Evolutionary conservation across 345 rosid genomes (phyloP).

Genomic region (Aurinia saxatilis): DNA sequence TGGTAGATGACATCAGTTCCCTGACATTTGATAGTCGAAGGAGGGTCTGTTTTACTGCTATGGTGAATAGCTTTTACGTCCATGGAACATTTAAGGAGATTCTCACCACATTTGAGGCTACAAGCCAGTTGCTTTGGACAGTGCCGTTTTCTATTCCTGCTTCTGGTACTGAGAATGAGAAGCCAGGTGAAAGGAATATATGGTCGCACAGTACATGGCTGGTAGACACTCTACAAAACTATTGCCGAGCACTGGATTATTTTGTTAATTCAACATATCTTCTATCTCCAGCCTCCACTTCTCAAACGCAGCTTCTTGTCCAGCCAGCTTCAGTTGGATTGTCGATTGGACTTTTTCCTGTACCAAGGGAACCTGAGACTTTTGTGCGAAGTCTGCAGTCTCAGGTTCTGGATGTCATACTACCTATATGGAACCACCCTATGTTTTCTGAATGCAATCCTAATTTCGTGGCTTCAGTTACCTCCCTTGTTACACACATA

Average conservation of each 20-base stretch:
- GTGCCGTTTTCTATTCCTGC: constrained; percentile 50
- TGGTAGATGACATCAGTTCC: constrained; percentile 77
- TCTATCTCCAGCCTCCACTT: constrained; percentile 56
- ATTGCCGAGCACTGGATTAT: constrained; percentile 72
- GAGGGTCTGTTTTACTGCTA: constrained; percentile 71
- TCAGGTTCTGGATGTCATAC: constrained; percentile 84
- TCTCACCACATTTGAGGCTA: constrained; percentile 91
- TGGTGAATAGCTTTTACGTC: constrained; percentile 89
- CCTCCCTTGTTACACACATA: constrained; percentile 68
- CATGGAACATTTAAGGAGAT: constrained; percentile 88
- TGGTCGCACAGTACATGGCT: constrained; percentile 63
- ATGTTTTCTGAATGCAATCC: constrained; percentile 74
- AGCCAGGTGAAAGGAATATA: constrained; percentile 60
- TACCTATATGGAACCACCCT: constrained; percentile 82
- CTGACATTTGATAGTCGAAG: constrained; percentile 78
- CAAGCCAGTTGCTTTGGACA: constrained; percentile 86
- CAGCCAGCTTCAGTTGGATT: constrained; percentile 85
- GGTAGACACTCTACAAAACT: constrained; percentile 75
- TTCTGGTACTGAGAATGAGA: constrained; percentile 50
- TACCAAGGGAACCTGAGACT: constrained; percentile 89
- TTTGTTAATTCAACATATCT: constrained; percentile 75
- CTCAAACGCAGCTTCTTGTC: constrained; percentile 87
- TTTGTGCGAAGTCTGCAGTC: constrained; percentile 82
- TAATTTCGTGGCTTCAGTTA: constrained; percentile 65
- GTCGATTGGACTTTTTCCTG: constrained; percentile 80